phyloP scores from a whole-genome alignment of 2,329 filamentous ascomycete genomes.

The Penicillium sp. region DNA sequence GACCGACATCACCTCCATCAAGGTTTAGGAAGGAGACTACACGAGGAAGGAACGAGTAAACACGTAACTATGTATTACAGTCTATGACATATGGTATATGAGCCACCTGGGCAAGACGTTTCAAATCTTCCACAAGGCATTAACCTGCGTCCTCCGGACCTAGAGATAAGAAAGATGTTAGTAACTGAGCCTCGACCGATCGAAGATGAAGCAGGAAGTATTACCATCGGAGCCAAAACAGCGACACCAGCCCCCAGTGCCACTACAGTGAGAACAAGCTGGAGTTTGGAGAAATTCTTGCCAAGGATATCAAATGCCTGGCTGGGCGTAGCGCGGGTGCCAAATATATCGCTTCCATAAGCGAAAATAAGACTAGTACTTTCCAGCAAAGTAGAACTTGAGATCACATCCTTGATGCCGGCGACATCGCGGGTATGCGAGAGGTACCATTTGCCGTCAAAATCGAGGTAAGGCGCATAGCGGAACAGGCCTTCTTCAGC shows the following conservation, averaged over 20 bases:
- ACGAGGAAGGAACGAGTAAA: neutral
- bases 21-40: too few species aligned
- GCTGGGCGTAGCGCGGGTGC: conserved; percentile 80
- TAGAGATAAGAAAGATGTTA: conserved; percentile 11
- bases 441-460: conserved; percentile 75
- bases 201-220: conserved; percentile 28
- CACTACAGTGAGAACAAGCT: conserved; percentile 76
- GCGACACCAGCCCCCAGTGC: conserved; percentile 73
- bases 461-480: conserved; percentile 73
- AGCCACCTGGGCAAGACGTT: neutral
- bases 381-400: conserved; percentile 75
- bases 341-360: conserved; percentile 81
- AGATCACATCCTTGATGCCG: conserved; percentile 68
- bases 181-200: conserved; percentile 2
- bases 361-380: conserved; percentile 88
- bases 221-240: conserved; percentile 79
- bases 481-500: conserved; percentile 74
- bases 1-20: too few species aligned
- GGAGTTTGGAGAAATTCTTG: conserved; percentile 87
- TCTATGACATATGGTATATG: conserved; percentile 1
- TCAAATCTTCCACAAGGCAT: conserved; percentile 23
- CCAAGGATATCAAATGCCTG: conserved; percentile 88
- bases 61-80: conserved; percentile 3
- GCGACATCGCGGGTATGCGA: conserved; percentile 79
- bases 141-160: conserved; percentile 25